These are phyloP conservation scores for Williopsis jadinii DNA, from an alignment of 1,139 yeast genomes.

Conservation along the genomic window DNA sequence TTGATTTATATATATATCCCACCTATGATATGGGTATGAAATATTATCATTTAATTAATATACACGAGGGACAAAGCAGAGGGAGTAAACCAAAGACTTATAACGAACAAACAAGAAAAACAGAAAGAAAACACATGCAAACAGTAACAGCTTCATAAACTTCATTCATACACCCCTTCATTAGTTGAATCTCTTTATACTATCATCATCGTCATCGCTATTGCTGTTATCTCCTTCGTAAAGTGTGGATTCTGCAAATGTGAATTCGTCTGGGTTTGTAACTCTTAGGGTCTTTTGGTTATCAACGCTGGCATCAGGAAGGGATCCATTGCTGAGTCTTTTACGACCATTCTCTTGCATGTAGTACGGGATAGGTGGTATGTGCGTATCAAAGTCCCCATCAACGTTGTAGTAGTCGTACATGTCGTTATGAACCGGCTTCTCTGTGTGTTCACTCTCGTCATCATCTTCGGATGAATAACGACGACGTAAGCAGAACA, in stretches of 20 bases:
- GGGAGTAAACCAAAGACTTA: too few species aligned
- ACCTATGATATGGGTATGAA: too few species aligned
- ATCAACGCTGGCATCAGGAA: constrained; percentile 48
- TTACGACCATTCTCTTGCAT: constrained; percentile 25
- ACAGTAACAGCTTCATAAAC: too few species aligned
- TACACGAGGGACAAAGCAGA: too few species aligned
- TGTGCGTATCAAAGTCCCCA: constrained; percentile 6
- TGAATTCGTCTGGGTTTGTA: constrained; percentile 19
- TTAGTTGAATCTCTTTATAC: constrained; percentile 4
- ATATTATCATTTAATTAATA: too few species aligned
- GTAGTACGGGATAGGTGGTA: constrained; percentile 18
- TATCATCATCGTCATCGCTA: constrained; percentile 11
- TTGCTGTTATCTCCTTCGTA: constrained; percentile 9
- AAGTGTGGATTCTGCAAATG: constrained; percentile 13
- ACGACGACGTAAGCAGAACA: constrained; percentile 36
- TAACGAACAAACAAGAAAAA: too few species aligned
- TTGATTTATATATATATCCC: too few species aligned
- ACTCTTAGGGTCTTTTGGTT: constrained; percentile 17
- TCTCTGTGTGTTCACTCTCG: constrained; percentile 21
- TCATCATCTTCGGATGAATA: constrained; percentile 15
- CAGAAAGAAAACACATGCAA: too few species aligned
- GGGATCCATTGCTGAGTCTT: constrained; percentile 62
- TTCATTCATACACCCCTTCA: too few species aligned
- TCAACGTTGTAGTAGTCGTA: constrained; percentile 3
- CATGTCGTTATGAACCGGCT: constrained; percentile 19